A percentile compares a stretch with the other conserved stretches of the same genome.
Conservation (phyloP, 495 filamentous ascomycete species). For the Penicillium manginii region DNA sequence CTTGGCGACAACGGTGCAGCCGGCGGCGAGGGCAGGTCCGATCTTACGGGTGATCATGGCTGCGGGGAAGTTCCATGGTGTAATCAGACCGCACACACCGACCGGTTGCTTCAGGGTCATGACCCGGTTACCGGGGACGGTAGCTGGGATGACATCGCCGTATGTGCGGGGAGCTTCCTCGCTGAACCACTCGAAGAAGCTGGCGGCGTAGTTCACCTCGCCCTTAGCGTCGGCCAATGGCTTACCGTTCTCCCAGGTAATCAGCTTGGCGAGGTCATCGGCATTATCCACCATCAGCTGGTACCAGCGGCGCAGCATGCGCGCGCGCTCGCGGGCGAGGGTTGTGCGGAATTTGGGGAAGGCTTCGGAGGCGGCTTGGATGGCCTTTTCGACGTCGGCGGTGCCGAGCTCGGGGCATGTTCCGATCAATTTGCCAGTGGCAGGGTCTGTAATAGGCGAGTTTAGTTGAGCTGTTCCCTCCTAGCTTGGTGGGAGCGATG, state of each 20-base stretch:
- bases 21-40: slow-evolving; percentile 79
- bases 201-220: slow-evolving; percentile 72
- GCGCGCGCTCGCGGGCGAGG: slow-evolving; percentile 79
- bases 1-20: slow-evolving; percentile 86
- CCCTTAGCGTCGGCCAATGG: slow-evolving; percentile 70
- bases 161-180: slow-evolving; percentile 74
- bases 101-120: slow-evolving; percentile 84
- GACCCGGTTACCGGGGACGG: slow-evolving; percentile 71
- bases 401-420: slow-evolving; percentile 80
- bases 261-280: slow-evolving; percentile 86
- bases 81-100: slow-evolving; percentile 93
- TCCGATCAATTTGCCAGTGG: slow-evolving; percentile 77
- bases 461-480: neutral
- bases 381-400: slow-evolving; percentile 76
- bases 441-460: slow-evolving; percentile 63
- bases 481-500: neutral
- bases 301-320: slow-evolving; percentile 88
- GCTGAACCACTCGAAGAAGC: slow-evolving; percentile 79
- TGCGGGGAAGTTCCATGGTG: slow-evolving; percentile 94
- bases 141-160: slow-evolving; percentile 75
- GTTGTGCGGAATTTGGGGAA: slow-evolving; percentile 75
- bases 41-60: slow-evolving; percentile 94
- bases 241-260: slow-evolving; percentile 85
- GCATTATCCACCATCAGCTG: slow-evolving; percentile 84
- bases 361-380: slow-evolving; percentile 73